Percentiles rank a stretch among this genome's conserved stretches.
Evolutionary conservation across 225 moss, liverwort and hornwort genomes (phyloP).

Genomic region (Pseudisothecium myosuroides): DNA sequence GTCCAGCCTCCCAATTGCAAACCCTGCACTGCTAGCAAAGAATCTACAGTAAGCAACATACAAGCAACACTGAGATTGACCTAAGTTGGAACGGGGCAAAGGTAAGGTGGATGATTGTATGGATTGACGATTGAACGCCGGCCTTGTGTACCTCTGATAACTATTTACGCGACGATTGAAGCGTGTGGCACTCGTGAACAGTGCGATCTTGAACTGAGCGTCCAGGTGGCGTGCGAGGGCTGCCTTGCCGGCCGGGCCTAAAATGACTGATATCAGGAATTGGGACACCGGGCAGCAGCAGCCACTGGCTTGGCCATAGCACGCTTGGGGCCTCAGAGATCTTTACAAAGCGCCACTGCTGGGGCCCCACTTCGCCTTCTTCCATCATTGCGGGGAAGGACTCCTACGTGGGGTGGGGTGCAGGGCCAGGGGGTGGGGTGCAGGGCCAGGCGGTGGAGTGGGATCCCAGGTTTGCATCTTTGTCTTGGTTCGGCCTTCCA

Average conservation of each 20-base stretch:
- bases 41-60: too few species aligned
- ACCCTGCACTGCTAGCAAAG: neutral
- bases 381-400: neutral
- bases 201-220: neutral
- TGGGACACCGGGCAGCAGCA: neutral
- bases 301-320: neutral
- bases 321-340: neutral
- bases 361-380: neutral
- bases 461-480: conserved; percentile 13
- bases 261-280: neutral
- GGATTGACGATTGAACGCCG: neutral
- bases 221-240: neutral
- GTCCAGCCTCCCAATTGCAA: neutral
- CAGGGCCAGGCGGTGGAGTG: neutral
- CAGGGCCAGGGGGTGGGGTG: too few species aligned
- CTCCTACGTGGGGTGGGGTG: too few species aligned
- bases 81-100: neutral
- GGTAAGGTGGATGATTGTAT: neutral
- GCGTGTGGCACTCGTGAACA: neutral
- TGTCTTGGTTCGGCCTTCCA: neutral
- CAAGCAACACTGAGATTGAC: neutral
- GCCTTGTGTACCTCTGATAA: too few species aligned
- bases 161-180: neutral
- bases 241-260: neutral
- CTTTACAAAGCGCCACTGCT: neutral